phyloP scores from a whole-genome alignment of 805 yeast species.

The Spathaspora passalidarum region DNA sequence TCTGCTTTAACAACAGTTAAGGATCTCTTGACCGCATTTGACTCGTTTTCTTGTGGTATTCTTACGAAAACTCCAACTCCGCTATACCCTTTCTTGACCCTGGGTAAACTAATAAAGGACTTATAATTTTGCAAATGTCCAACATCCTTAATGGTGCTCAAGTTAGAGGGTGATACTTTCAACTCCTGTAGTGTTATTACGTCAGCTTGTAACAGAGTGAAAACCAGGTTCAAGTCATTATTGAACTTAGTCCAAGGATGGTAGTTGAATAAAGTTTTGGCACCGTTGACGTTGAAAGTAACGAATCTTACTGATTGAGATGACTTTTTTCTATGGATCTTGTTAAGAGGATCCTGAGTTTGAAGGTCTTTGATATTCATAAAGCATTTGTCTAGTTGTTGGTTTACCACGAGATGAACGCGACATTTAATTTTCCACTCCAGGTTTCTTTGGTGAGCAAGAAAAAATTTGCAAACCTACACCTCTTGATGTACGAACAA shows the following conservation, averaged over 20 bases:
- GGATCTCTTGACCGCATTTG: conserved; percentile 25
- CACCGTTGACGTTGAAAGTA: conserved; percentile 83
- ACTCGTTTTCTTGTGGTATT: conserved; percentile 44
- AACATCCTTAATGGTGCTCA: conserved; percentile 36
- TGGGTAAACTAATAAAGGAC: conserved; percentile 69
- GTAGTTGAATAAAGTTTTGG: conserved; percentile 74
- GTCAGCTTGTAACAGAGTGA: conserved; percentile 62
- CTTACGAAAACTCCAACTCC: conserved; percentile 87
- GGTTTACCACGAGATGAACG: neutral
- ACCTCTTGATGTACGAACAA: no score
- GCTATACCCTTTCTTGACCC: conserved; percentile 73
- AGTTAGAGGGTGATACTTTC: conserved; percentile 44
- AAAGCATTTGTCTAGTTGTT: neutral
- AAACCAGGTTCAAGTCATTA: conserved; percentile 40
- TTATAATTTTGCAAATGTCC: conserved; percentile 55
- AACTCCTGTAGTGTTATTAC: conserved; percentile 85
- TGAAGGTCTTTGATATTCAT: neutral
- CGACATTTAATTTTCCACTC: neutral
- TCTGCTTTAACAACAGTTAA: conserved; percentile 71
- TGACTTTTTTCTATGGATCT: conserved; percentile 5
- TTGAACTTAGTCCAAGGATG: conserved; percentile 71
- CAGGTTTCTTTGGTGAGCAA: no score
- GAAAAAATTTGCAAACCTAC: no score
- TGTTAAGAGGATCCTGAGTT: conserved; percentile 11
- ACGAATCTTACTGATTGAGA: conserved; percentile 42